phyloP scores from a whole-genome alignment of 495 filamentous ascomycete species.

The Neurospora sp. region DNA sequence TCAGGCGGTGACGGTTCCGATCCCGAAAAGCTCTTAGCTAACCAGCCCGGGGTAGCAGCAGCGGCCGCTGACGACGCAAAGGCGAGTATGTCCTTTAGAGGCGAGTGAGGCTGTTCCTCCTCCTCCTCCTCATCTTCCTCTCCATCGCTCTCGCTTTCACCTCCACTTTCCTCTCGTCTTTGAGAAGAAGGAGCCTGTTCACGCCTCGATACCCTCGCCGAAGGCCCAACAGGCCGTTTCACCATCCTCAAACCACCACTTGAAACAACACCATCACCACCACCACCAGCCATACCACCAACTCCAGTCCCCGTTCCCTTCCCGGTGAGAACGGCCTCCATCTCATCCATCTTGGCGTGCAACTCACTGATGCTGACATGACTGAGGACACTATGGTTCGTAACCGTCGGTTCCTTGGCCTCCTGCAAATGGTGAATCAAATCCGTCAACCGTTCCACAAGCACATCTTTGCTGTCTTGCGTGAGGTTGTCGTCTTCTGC shows the following conservation, averaged over 20 bases:
- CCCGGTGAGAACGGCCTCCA: conserved; percentile 26
- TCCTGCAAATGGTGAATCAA: conserved; percentile 29
- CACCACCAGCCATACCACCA: neutral
- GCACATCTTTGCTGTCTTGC: conserved; percentile 36
- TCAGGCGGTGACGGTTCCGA: neutral
- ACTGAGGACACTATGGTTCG: neutral
- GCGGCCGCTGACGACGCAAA: neutral
- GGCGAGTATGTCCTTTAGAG: neutral
- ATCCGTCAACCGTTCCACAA: conserved; percentile 40
- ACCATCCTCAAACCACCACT: neutral
- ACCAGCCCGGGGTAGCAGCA: neutral
- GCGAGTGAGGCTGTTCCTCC: neutral
- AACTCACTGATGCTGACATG: conserved; percentile 21
- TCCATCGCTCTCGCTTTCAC: neutral
- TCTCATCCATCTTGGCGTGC: conserved; percentile 36
- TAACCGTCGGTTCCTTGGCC: neutral
- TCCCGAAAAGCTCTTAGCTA: neutral
- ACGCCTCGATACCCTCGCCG: neutral
- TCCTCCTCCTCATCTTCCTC: neutral
- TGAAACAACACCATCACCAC: neutral
- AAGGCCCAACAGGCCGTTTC: neutral
- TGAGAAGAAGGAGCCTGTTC: neutral
- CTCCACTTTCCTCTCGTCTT: neutral
- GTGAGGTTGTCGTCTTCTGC: conserved; percentile 14
- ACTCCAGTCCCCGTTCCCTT: neutral